Evolutionary conservation across 805 yeast species (phyloP).

Genomic region (Ogataea paraovalis): DNA sequence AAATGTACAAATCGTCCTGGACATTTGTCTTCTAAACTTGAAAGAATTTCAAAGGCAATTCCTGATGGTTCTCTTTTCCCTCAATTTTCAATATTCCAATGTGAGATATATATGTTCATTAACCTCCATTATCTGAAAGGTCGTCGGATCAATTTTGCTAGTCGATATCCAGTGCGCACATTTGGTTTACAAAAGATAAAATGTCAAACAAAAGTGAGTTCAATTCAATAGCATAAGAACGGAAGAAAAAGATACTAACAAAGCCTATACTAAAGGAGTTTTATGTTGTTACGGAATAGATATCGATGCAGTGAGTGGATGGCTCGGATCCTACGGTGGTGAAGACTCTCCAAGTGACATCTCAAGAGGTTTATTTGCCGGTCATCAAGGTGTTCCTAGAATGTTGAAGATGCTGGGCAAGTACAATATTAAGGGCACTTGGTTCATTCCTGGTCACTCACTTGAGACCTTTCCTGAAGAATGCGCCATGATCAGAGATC

Average conservation of each 20-base stretch:
- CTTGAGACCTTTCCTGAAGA: constrained; percentile 37
- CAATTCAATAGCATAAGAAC: too few species aligned
- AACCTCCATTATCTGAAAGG: too few species aligned
- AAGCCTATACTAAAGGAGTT: constrained; percentile 20
- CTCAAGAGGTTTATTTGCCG: constrained; percentile 36
- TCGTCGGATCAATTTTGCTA: too few species aligned
- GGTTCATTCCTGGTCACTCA: constrained; percentile 37
- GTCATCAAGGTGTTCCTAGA: constrained; percentile 34
- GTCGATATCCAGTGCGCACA: too few species aligned
- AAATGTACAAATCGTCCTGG: too few species aligned
- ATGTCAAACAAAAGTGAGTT: not conserved
- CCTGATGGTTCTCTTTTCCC: too few species aligned
- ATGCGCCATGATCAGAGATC: constrained; percentile 32
- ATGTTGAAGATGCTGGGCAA: constrained; percentile 32
- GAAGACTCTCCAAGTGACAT: constrained; percentile 34
- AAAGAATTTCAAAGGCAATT: too few species aligned
- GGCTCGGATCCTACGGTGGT: constrained; percentile 38
- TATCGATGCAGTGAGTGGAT: constrained; percentile 36
- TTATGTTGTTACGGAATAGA: constrained; percentile 36
- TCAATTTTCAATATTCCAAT: too few species aligned
- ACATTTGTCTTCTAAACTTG: too few species aligned
- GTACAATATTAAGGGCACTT: constrained; percentile 34
- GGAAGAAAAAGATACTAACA: too few species aligned
- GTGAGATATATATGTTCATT: too few species aligned
- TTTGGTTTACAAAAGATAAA: too few species aligned